Evolutionary conservation across 2,329 filamentous ascomycete genomes (phyloP).

Genomic region (Scopulariopsis brevicaulis): DNA sequence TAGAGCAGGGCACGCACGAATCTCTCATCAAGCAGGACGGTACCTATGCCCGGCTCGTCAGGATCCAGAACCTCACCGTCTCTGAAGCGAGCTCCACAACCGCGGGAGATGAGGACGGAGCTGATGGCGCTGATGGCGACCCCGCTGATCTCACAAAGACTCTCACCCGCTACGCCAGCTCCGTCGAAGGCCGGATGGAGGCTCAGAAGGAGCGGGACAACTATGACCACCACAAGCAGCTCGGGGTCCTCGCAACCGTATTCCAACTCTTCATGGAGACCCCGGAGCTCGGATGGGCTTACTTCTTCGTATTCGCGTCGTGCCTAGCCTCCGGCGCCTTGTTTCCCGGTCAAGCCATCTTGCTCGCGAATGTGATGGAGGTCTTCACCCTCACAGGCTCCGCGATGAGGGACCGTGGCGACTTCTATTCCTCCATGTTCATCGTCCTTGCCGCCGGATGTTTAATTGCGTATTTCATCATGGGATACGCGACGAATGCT

Average conservation of each 20-base stretch:
- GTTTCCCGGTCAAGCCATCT: slow-evolving; percentile 28
- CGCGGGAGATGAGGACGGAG: slow-evolving; percentile 2
- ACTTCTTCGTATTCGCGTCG: slow-evolving; percentile 18
- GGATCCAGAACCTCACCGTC: slow-evolving; percentile 24
- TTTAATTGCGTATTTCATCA: slow-evolving; percentile 27
- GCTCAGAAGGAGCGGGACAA: slow-evolving; percentile 22
- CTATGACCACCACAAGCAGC: slow-evolving; percentile 20
- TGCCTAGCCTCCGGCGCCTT: slow-evolving; percentile 16
- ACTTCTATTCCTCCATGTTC: slow-evolving; percentile 47
- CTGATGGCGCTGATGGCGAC: slow-evolving; percentile 8
- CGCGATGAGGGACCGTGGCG: slow-evolving; percentile 20
- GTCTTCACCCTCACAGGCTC: slow-evolving; percentile 18
- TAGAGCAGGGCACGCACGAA: slow-evolving; percentile 53
- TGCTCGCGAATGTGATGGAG: slow-evolving; percentile 26
- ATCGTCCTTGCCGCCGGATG: slow-evolving; percentile 37
- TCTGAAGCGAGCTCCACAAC: slow-evolving; percentile 5
- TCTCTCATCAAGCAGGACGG: slow-evolving; percentile 35
- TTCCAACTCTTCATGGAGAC: slow-evolving; percentile 22
- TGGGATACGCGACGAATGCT: slow-evolving; percentile 23
- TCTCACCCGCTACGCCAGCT: slow-evolving; percentile 10
- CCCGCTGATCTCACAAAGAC: slow-evolving; percentile 1
- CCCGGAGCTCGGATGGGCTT: slow-evolving; percentile 22
- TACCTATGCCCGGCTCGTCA: slow-evolving; percentile 39
- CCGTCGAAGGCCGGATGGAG: slow-evolving; percentile 17
- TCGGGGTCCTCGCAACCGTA: slow-evolving; percentile 17